Percentiles rank a stretch among this genome's conserved stretches.
Evolutionary conservation across 1,284 basidiomycete species (phyloP).

Genomic region (Sporisorium scitamineum): DNA sequence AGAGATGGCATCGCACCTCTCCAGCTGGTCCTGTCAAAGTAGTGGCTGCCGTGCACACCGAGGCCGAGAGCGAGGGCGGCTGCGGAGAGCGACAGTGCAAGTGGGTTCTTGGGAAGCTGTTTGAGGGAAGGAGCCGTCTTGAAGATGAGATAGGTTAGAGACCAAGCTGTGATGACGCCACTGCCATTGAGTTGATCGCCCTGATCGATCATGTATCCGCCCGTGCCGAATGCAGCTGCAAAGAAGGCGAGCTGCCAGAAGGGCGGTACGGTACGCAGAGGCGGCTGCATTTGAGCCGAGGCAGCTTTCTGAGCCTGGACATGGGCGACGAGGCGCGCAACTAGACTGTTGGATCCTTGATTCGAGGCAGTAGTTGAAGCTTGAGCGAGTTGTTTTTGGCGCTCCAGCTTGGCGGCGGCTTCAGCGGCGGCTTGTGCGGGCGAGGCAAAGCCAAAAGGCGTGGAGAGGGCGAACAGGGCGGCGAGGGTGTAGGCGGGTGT

Average conservation of each 20-base stretch:
- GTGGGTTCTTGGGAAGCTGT: slow-evolving; percentile 35
- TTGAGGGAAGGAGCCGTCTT: slow-evolving; percentile 43
- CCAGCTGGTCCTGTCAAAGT: slow-evolving; percentile 65
- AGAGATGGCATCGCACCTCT: slow-evolving; percentile 53
- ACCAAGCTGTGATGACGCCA: slow-evolving; percentile 62
- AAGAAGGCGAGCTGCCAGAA: slow-evolving; percentile 65
- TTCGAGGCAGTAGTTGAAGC: slow-evolving; percentile 10
- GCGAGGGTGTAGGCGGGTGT: slow-evolving; percentile 51
- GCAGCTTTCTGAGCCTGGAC: slow-evolving; percentile 20
- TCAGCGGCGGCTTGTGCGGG: slow-evolving; percentile 44
- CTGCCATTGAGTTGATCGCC: slow-evolving; percentile 62
- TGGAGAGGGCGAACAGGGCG: slow-evolving; percentile 48
- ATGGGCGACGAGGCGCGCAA: slow-evolving; percentile 40
- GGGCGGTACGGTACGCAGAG: slow-evolving; percentile 49
- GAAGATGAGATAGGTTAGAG: slow-evolving; percentile 62
- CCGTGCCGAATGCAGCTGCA: slow-evolving; percentile 53
- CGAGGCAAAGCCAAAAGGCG: slow-evolving; percentile 56
- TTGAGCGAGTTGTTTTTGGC: slow-evolving; percentile 28
- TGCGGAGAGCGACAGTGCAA: slow-evolving; percentile 36
- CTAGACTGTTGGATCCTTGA: slow-evolving; percentile 16
- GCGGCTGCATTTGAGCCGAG: slow-evolving; percentile 8
- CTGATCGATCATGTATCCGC: slow-evolving; percentile 65
- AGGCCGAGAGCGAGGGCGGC: slow-evolving; percentile 43
- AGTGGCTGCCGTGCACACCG: slow-evolving; percentile 59
- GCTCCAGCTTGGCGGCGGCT: slow-evolving; percentile 33